Conservation (phyloP, 805 yeast species). For the Candida tibetensis region DNA sequence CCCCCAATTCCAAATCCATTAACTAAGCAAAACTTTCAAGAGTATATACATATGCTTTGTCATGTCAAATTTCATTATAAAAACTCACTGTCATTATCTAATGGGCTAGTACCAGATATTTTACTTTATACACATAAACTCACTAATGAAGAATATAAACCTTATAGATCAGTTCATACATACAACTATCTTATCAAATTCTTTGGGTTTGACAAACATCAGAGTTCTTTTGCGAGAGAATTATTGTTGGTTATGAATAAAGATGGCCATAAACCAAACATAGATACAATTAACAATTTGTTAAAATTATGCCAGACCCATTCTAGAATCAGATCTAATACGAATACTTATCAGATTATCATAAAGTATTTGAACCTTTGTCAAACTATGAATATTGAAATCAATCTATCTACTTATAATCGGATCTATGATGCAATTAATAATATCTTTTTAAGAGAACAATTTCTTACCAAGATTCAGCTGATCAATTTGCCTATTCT, state of each 20-base stretch:
- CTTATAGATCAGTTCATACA: slow-evolving; percentile 32
- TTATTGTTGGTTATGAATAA: slow-evolving; percentile 39
- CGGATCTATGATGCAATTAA: slow-evolving; percentile 36
- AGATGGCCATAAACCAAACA: slow-evolving; percentile 40
- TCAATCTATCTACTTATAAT: slow-evolving; percentile 35
- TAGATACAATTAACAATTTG: slow-evolving; percentile 38
- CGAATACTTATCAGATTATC: slow-evolving; percentile 32
- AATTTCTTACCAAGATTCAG: slow-evolving; percentile 31
- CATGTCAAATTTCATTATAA: slow-evolving; percentile 31
- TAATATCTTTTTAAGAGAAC: slow-evolving; percentile 39
- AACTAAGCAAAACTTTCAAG: slow-evolving; percentile 26
- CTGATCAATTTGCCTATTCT: slow-evolving; percentile 33
- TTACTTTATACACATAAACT: slow-evolving; percentile 37
- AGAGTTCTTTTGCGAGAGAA: slow-evolving; percentile 39
- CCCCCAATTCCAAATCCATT: slow-evolving; percentile 32
- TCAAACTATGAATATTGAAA: slow-evolving; percentile 21
- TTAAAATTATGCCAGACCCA: slow-evolving; percentile 32
- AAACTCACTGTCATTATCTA: slow-evolving; percentile 31
- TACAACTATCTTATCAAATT: slow-evolving; percentile 39
- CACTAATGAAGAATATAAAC: slow-evolving; percentile 27
- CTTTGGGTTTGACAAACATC: slow-evolving; percentile 40
- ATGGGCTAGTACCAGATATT: slow-evolving; percentile 38
- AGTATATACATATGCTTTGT: slow-evolving; percentile 36
- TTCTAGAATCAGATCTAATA: slow-evolving; percentile 28
- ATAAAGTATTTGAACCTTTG: slow-evolving; percentile 30